A percentile compares a stretch with the other conserved stretches of the same genome.
These are phyloP conservation scores for Annulohypoxylon nitens DNA, from an alignment of 495 filamentous ascomycete genomes.

Conservation along the genomic window DNA sequence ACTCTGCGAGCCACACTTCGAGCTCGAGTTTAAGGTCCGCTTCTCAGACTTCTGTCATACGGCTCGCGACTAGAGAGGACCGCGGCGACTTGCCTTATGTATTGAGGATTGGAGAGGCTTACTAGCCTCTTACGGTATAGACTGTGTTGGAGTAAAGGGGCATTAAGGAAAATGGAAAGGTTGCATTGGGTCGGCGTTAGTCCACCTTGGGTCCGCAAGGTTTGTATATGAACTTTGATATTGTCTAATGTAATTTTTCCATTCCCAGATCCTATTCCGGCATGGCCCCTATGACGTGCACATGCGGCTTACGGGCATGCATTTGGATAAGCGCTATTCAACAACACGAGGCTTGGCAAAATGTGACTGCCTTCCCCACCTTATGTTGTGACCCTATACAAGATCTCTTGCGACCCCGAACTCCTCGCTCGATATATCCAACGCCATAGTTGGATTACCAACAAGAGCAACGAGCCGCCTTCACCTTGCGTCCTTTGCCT, in stretches of 20 bases:
- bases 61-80: slow-evolving; percentile 56
- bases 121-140: slow-evolving; percentile 11
- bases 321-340: too few species aligned
- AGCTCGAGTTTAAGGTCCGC: slow-evolving; percentile 56
- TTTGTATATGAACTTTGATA: slow-evolving; percentile 37
- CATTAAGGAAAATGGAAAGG: slow-evolving; percentile 17
- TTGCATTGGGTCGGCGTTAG: slow-evolving; percentile 33
- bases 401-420: too few species aligned
- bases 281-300: not conserved
- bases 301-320: not conserved
- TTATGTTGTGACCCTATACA: too few species aligned
- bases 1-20: slow-evolving; percentile 55
- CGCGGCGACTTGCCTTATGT: slow-evolving; percentile 58
- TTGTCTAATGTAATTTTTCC: slow-evolving; percentile 28
- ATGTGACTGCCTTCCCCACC: too few species aligned
- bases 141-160: slow-evolving; percentile 1
- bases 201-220: not conserved
- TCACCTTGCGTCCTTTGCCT: too few species aligned
- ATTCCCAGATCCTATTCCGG: not conserved
- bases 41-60: slow-evolving; percentile 56
- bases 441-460: too few species aligned
- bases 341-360: too few species aligned
- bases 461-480: too few species aligned
- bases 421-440: too few species aligned
- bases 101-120: slow-evolving; percentile 47